Evolutionary conservation across 2,329 filamentous ascomycete species (phyloP), one percentile per base, ranked within the genome.

Genomic region (Sclerotinia minor): DNA sequence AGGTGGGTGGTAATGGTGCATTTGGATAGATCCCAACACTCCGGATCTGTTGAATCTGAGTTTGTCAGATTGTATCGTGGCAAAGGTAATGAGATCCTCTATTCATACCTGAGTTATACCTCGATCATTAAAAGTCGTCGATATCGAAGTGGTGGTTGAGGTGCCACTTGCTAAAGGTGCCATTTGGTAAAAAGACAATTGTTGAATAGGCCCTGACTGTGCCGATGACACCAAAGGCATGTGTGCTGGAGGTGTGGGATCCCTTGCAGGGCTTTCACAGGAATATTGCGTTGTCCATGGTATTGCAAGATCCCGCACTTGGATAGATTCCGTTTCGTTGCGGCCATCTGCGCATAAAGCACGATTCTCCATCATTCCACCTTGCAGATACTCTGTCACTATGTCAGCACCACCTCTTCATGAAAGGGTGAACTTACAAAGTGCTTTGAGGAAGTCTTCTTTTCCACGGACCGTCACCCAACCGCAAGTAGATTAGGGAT

Each of bases 391-490:
- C 38, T 64, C 72, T 75, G 29, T 19, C n/a, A 11, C 8, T 38
- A 13, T 19, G 44, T 44, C 29, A 63, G 29, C 38, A 49, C 19
- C 21, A 64, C 57, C 52, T 24, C 19, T 45, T 54, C 35, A 26
- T 15, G 26, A 29, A 21, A 21, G 38, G 38, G 17, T 49, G n/a
- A 26, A 61, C 73, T 58, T 73, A 72, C 74, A 38, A 41, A 73
- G 52, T 19, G 69, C 73, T 58, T 68, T 68, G 2, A 53, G 54
- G 32, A 74, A 75, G n/a, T 72, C 69, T 2, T 68, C 60, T 32
- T 69, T 71, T 35, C 72, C 72, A 44, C 69, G 69, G 21, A 74
- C 52, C 44, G 70, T 64, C 7, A 73, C 67, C 74, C 74, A 75
- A 0, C 73, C 73, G 66, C 71, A 64, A 13, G 70, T 71, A 2